Percentiles rank a stretch among this genome's conserved stretches.
Conservation (phyloP, 192 early-diverging fungal species). For the Funneliformis geosporum region DNA sequence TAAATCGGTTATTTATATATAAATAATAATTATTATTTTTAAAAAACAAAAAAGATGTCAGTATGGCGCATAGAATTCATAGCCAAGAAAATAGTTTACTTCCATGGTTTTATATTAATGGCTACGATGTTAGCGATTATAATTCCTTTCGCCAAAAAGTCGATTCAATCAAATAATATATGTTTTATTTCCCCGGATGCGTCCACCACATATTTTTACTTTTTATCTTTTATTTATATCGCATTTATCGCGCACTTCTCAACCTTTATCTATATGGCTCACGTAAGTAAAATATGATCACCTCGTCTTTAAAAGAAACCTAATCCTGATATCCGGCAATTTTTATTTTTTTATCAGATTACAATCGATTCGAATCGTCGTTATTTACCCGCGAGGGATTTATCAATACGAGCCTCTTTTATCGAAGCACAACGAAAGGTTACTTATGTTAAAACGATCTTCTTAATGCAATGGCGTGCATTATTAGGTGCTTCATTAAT, state of each 20-base stretch:
- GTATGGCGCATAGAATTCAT: slow-evolving; percentile 15
- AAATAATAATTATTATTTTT: background rate
- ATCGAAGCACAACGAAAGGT: background rate
- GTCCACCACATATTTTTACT: background rate
- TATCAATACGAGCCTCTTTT: background rate
- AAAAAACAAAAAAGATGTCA: slow-evolving; percentile 3
- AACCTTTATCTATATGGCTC: slow-evolving; percentile 11
- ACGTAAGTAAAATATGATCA: background rate
- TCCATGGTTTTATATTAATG: background rate
- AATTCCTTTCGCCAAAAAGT: background rate
- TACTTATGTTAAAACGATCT: background rate
- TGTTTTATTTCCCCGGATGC: background rate
- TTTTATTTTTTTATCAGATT: background rate
- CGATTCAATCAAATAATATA: slow-evolving; percentile 1
- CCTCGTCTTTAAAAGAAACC: background rate
- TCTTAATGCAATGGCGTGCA: slow-evolving; percentile 24
- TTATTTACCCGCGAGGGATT: background rate
- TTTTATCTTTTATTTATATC: slow-evolving; percentile 9
- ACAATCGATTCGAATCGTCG: background rate
- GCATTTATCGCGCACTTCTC: background rate
- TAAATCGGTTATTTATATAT: background rate
- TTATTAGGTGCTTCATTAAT: slow-evolving; percentile 23
- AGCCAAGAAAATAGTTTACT: background rate
- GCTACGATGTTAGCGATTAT: background rate
- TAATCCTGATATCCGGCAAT: background rate